Evolutionary conservation across 306 rosid species (phyloP), one percentile per base, ranked within the genome.

Genomic region (Inga leiocalycina): DNA sequence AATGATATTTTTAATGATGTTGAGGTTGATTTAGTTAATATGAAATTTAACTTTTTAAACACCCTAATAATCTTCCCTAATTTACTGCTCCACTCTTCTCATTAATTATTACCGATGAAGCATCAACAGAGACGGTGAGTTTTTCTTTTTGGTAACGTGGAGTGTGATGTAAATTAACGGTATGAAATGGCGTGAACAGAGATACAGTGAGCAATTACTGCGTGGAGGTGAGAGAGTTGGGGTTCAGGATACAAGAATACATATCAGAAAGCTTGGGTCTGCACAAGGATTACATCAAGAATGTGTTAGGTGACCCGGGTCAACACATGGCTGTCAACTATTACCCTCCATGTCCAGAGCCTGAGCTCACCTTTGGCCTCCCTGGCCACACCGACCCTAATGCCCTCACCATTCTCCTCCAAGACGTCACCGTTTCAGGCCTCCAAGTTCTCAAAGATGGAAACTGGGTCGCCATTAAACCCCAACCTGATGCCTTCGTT

Each of bases 321-420:
- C 99, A 96, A 32, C 99, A 96, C 80, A 93, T 96, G 99, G 99
- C 99, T 11, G 91, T 96, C 22, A 96, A 96, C 83, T 96, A 81
- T 44, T 96, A 94, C 82, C 99, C 99, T 19, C 93, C 94, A 1
- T 94, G 99, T 77, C 99, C 98, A 0, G 86, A 96, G 46, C 99
- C 99, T 30, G 97, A 94, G 68, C 91, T 94, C 3, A 96, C 99
- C 11, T 96, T 88, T 64, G 99, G 98, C 10, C 67, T 96, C 81
- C 99, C 99, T 8, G 98, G 90, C 2, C 99, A 94, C 69, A 94
- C 99, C 0, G 99, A 96, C 81, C 99, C 99, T 43, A 96, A 96
- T 85, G 97, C 93, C 17, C 94, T 96, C 17, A 96, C 99, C 6
- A 94, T 94, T 80, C 87, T 96, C 0, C 98, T 96, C 39, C 98